Evolutionary conservation across 192 early-diverging fungal species (phyloP).

Genomic region (Spinellus fusiger): DNA sequence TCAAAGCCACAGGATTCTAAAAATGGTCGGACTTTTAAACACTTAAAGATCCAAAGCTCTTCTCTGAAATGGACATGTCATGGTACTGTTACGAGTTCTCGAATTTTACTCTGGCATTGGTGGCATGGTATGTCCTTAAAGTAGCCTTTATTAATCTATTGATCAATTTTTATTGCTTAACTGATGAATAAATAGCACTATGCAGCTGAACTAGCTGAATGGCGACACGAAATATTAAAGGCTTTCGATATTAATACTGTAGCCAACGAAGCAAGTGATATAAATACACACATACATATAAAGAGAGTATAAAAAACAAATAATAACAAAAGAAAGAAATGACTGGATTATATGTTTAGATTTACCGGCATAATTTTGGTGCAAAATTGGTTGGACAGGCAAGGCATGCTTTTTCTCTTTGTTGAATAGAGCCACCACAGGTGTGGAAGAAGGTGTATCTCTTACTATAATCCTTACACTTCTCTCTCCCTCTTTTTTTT

Average conservation of each 20-base stretch:
- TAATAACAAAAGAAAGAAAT: neutral
- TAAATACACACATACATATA: neutral
- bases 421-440: neutral
- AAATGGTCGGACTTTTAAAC: too few relatives aligned
- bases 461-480: too few relatives aligned
- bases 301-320: neutral
- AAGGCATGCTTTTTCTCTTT: slow-evolving; percentile 1
- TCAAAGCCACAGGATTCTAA: too few relatives aligned
- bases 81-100: slow-evolving; percentile 6
- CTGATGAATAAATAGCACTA: slow-evolving; percentile 50
- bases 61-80: too few relatives aligned
- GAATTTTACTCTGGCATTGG: slow-evolving; percentile 64
- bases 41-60: too few relatives aligned
- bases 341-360: slow-evolving; percentile 3
- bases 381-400: slow-evolving; percentile 24
- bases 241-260: slow-evolving; percentile 94
- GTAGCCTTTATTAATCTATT: neutral
- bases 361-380: slow-evolving; percentile 31
- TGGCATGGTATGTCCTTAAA: slow-evolving; percentile 43
- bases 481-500: neutral
- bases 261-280: slow-evolving; percentile 62
- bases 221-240: slow-evolving; percentile 59
- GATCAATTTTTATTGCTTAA: neutral
- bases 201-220: slow-evolving; percentile 61
- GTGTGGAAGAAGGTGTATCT: neutral